A percentile compares a stretch with the other conserved stretches of the same genome.
Conservation (phyloP, 495 filamentous ascomycete species). For the Sporormia fimetaria region DNA sequence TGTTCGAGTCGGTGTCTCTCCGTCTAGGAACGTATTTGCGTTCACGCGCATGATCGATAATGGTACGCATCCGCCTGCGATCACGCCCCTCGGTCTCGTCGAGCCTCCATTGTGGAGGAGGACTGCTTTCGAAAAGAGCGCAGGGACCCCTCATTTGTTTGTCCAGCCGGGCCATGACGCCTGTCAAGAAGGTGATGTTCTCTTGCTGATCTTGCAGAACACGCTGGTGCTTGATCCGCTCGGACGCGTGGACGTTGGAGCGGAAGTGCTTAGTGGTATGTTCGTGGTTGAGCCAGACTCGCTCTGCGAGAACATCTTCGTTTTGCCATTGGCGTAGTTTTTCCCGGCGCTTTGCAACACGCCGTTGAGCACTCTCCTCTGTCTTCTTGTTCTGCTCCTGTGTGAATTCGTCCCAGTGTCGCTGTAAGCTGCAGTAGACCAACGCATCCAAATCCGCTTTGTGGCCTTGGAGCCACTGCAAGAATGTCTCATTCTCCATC, state of each 20-base stretch:
- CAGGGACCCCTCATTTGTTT: conserved; percentile 62
- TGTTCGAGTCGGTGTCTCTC: conserved; percentile 36
- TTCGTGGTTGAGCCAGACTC: conserved; percentile 64
- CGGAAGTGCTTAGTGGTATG: conserved; percentile 80
- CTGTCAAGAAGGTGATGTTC: conserved; percentile 59
- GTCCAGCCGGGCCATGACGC: conserved; percentile 61
- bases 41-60: conserved; percentile 60
- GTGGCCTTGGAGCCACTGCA: conserved; percentile 78
- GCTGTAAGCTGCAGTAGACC: conserved; percentile 68
- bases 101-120: conserved; percentile 68
- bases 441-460: conserved; percentile 66
- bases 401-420: conserved; percentile 77
- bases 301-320: conserved; percentile 55
- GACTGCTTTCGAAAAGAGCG: conserved; percentile 59
- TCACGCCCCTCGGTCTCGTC: conserved; percentile 93
- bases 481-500: conserved; percentile 74
- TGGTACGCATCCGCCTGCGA: conserved; percentile 78
- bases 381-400: conserved; percentile 63
- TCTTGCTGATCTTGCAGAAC: conserved; percentile 86
- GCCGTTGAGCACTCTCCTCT: conserved; percentile 54
- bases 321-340: conserved; percentile 65
- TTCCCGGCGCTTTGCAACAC: conserved; percentile 66
- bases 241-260: conserved; percentile 83
- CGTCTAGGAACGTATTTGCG: conserved; percentile 81
- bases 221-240: conserved; percentile 82